Percentiles rank a stretch among this genome's conserved stretches.
Conservation (phyloP, 2,329 filamentous ascomycete species). For the Sarocladium kiliense region DNA sequence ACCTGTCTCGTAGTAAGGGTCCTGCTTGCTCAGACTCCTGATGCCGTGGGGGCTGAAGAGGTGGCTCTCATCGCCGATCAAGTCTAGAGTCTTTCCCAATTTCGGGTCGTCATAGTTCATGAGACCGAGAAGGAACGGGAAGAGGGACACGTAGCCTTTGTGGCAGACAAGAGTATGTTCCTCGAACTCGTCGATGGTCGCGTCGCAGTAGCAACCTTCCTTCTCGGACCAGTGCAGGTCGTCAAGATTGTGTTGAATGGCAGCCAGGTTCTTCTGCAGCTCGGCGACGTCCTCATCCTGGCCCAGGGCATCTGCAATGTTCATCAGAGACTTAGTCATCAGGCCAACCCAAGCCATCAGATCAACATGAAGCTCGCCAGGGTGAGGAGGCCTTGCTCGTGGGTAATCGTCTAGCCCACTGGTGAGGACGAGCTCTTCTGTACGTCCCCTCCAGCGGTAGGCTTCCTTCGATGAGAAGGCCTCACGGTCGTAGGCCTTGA, state of each 20-base stretch:
- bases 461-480: slow-evolving; percentile 86
- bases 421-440: slow-evolving; percentile 79
- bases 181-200: slow-evolving; percentile 91
- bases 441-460: slow-evolving; percentile 92
- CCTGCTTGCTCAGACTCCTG: slow-evolving; percentile 78
- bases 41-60: slow-evolving; percentile 91
- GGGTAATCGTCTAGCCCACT: slow-evolving; percentile 97
- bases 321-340: slow-evolving; percentile 81
- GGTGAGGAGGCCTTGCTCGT: slow-evolving; percentile 86
- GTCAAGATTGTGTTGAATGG: slow-evolving; percentile 80
- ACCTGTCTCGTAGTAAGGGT: slow-evolving; percentile 77
- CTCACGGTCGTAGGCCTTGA: slow-evolving; percentile 85
- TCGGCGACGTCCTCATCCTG: slow-evolving; percentile 70
- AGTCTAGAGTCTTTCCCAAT: slow-evolving; percentile 67
- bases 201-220: slow-evolving; percentile 84
- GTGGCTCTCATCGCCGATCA: slow-evolving; percentile 75
- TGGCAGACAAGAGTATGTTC: slow-evolving; percentile 88
- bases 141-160: slow-evolving; percentile 91
- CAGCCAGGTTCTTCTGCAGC: slow-evolving; percentile 66
- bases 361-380: slow-evolving; percentile 92
- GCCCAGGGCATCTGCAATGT: slow-evolving; percentile 71
- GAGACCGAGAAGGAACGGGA: slow-evolving; percentile 85
- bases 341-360: slow-evolving; percentile 96
- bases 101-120: slow-evolving; percentile 68
- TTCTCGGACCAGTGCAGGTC: slow-evolving; percentile 89